Evolutionary conservation across 768 basidiomycete genomes (phyloP).

Genomic region (Imleria badia): DNA sequence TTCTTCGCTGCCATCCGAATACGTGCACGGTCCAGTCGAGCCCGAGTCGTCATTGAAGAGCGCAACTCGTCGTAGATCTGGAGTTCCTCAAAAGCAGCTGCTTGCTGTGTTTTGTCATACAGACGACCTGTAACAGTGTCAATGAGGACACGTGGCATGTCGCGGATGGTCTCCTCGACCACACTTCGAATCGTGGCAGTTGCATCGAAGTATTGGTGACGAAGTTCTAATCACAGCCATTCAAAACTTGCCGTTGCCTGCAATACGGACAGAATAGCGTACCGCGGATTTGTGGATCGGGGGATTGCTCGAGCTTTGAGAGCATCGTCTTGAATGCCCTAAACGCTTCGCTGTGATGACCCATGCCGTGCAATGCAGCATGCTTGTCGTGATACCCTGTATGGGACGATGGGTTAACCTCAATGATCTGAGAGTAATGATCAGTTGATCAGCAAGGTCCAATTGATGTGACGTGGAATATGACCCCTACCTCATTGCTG

Average conservation of each 20-base stretch:
- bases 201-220: background rate
- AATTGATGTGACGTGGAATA: no score
- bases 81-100: no score
- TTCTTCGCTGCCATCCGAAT: no score
- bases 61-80: no score
- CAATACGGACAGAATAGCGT: no score
- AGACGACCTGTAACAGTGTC: background rate
- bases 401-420: background rate
- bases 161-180: background rate
- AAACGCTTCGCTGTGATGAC: background rate
- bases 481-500: no score
- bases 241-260: background rate
- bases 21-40: no score
- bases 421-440: background rate
- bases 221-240: background rate
- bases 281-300: background rate
- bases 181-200: background rate
- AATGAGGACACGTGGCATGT: background rate
- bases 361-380: background rate
- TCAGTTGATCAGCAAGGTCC: no score
- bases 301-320: background rate
- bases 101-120: no score
- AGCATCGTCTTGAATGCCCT: background rate
- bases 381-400: background rate
- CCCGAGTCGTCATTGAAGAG: no score